These are phyloP conservation scores for Echium plantagineum DNA, from an alignment of 257 asterid species.

Conservation along the genomic window DNA sequence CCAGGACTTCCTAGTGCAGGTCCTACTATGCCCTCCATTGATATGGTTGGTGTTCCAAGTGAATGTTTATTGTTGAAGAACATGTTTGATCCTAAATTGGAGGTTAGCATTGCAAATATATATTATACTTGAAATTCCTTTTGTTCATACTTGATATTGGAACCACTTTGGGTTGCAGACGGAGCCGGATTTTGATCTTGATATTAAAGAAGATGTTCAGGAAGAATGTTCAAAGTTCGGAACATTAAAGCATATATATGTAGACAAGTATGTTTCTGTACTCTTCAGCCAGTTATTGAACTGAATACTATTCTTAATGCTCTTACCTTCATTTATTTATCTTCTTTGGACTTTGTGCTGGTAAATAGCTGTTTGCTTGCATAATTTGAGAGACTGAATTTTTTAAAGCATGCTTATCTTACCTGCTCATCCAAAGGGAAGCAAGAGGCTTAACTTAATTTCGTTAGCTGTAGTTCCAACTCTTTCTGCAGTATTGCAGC, in stretches of 20 bases:
- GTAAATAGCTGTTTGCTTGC: background rate
- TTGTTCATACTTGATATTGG: slow-evolving; percentile 5
- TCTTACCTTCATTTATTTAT: background rate
- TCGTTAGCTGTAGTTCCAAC: too few relatives aligned
- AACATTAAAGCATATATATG: slow-evolving; percentile 42
- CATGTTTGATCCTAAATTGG: slow-evolving; percentile 57
- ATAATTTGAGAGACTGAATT: too few relatives aligned
- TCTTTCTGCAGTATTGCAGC: too few relatives aligned
- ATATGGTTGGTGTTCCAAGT: slow-evolving; percentile 48
- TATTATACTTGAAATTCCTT: background rate
- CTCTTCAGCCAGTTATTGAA: background rate
- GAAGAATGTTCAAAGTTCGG: slow-evolving; percentile 54
- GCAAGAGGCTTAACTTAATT: too few relatives aligned
- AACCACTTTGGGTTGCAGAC: slow-evolving; percentile 28
- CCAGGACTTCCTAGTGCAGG: slow-evolving; percentile 31
- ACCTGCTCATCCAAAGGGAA: too few relatives aligned
- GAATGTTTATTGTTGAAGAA: slow-evolving; percentile 61
- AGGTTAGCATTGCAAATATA: slow-evolving; percentile 28
- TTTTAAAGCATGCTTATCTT: too few relatives aligned
- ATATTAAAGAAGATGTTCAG: slow-evolving; percentile 61
- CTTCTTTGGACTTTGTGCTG: background rate
- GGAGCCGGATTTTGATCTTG: slow-evolving; percentile 59
- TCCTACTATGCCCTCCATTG: slow-evolving; percentile 27
- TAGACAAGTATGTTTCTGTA: slow-evolving; percentile 44
- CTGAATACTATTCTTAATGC: background rate